phyloP scores from a whole-genome alignment of 2,329 filamentous ascomycete species.

The Bisporella sp. region DNA sequence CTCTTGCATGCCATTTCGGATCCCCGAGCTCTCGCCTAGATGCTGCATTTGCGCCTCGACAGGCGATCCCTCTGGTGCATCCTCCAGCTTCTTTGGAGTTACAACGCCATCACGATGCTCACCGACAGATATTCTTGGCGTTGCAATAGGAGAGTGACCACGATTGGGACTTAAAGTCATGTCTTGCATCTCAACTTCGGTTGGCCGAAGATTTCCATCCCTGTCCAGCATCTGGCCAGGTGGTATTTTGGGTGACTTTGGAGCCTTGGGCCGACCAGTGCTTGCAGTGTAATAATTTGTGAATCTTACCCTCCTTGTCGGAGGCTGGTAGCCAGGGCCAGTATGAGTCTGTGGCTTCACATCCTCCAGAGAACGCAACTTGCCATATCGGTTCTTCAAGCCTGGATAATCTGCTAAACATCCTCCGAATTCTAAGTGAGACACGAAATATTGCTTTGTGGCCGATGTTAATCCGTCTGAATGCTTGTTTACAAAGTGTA shows the following conservation, averaged over 20 bases:
- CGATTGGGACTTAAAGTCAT: constrained; percentile 12
- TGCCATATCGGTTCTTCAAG: constrained; percentile 63
- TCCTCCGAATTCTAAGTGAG: constrained; percentile 77
- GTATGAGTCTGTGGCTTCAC: constrained; percentile 44
- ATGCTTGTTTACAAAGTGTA: constrained; percentile 80
- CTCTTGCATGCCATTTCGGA: constrained; percentile 18
- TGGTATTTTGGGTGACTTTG: constrained; percentile 32
- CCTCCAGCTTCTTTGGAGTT: constrained; percentile 25
- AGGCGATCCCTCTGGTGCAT: constrained; percentile 12
- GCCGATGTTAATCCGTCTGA: constrained; percentile 60
- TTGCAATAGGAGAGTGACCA: constrained; percentile 8
- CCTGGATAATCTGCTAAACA: constrained; percentile 71
- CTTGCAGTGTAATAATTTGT: constrained; percentile 90
- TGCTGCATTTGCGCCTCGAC: constrained; percentile 18
- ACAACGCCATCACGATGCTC: constrained; percentile 33
- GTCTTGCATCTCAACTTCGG: constrained; percentile 16
- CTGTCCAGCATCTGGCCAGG: constrained; percentile 10
- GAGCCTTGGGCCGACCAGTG: constrained; percentile 58
- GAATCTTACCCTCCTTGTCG: constrained; percentile 59
- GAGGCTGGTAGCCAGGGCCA: constrained; percentile 15
- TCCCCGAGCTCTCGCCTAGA: constrained; percentile 20
- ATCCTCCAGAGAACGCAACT: constrained; percentile 65
- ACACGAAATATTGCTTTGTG: constrained; percentile 65
- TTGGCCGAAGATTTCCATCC: constrained; percentile 10
- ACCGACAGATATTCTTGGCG: constrained; percentile 35